A percentile compares a stretch with the other conserved stretches of the same genome.
phyloP scores from a whole-genome alignment of 805 yeast species.

The Cyberlindnera nakhonratchasimensis region DNA sequence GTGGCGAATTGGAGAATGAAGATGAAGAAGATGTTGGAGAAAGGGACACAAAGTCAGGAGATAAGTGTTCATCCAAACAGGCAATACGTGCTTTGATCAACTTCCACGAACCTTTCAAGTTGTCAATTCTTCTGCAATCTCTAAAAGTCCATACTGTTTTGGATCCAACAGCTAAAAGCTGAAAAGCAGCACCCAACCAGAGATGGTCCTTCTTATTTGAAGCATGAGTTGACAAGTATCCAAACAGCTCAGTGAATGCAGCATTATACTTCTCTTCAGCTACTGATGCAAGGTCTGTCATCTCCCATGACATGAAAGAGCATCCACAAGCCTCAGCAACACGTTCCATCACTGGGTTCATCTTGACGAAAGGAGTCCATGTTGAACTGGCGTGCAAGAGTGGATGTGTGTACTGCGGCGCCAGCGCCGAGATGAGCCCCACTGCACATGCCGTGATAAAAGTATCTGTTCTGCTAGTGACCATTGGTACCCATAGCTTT shows the following conservation, averaged over 20 bases:
- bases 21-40: not conserved
- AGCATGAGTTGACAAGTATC: not conserved
- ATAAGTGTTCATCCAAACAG: not conserved
- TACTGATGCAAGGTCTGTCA: slow-evolving; percentile 25
- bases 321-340: slow-evolving; percentile 42
- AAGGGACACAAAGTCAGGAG: not conserved
- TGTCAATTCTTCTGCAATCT: slow-evolving; percentile 18
- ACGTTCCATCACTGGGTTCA: slow-evolving; percentile 31
- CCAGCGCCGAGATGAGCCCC: slow-evolving; percentile 39
- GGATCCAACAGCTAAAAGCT: slow-evolving; percentile 37
- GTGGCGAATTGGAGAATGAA: not conserved
- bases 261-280: slow-evolving; percentile 27
- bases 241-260: slow-evolving; percentile 23
- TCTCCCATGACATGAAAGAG: slow-evolving; percentile 33
- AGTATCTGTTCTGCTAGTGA: slow-evolving; percentile 4
- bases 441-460: slow-evolving; percentile 32
- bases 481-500: slow-evolving; percentile 8
- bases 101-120: slow-evolving; percentile 34
- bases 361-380: slow-evolving; percentile 35
- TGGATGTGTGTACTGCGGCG: slow-evolving; percentile 41
- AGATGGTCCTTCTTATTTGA: slow-evolving; percentile 24
- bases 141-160: slow-evolving; percentile 29
- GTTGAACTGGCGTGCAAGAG: slow-evolving; percentile 38
- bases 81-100: slow-evolving; percentile 31
- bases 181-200: slow-evolving; percentile 40